A percentile compares a stretch with the other conserved stretches of the same genome.
phyloP scores from a whole-genome alignment of 78 protist genomes.

The Planoprotostelium fungivorum region DNA sequence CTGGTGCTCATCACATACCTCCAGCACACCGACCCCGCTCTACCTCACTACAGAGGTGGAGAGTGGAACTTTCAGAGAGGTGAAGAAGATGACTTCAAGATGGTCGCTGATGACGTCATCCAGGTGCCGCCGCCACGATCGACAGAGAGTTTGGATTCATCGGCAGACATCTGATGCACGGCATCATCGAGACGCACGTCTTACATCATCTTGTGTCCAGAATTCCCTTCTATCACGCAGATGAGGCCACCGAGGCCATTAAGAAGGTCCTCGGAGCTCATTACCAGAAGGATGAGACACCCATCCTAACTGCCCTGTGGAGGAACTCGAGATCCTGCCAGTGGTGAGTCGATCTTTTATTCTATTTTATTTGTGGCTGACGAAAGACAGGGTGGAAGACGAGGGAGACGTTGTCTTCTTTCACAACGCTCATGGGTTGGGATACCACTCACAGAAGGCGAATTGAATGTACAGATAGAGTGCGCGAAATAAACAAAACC shows the following conservation, averaged over 20 bases:
- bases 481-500: too few relatives aligned
- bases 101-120: background rate
- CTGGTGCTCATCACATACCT: conserved; percentile 81
- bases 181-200: conserved; percentile 82
- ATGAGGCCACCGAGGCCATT: conserved; percentile 68
- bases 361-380: background rate
- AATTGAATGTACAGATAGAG: too few relatives aligned
- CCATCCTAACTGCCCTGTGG: conserved; percentile 42
- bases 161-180: conserved; percentile 60
- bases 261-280: conserved; percentile 29
- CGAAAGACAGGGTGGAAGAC: conserved; percentile 16
- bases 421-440: background rate
- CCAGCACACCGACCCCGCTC: conserved; percentile 79
- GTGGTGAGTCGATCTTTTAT: background rate
- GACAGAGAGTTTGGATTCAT: conserved; percentile 63
- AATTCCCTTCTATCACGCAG: conserved; percentile 78
- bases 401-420: conserved; percentile 47
- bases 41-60: conserved; percentile 70
- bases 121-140: conserved; percentile 63
- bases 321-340: conserved; percentile 25
- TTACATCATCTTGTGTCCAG: conserved; percentile 76
- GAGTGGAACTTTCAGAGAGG: conserved; percentile 69
- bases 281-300: conserved; percentile 31
- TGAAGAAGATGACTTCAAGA: background rate
- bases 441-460: too few relatives aligned